phyloP scores from a whole-genome alignment of 352 stramenopile species.

The Chrysophaeum taylorii region DNA sequence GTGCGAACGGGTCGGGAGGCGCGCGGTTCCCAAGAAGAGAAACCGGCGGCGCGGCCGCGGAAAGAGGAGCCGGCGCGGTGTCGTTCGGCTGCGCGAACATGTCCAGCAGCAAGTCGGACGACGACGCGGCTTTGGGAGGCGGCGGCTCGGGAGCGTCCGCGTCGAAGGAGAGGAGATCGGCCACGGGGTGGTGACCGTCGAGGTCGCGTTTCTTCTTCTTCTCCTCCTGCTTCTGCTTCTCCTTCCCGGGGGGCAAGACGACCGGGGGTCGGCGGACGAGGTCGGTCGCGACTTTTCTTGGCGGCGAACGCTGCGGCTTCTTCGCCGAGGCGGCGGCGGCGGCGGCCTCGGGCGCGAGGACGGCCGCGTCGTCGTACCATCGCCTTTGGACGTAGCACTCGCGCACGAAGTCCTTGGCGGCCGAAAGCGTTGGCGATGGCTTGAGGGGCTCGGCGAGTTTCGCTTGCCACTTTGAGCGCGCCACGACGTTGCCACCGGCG shows the following conservation, averaged over 20 bases:
- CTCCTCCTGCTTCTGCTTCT: not conserved
- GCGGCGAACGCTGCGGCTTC: not conserved
- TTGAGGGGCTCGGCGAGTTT: not conserved
- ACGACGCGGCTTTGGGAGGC: no score
- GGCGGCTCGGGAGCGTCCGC: slow-evolving; percentile 36
- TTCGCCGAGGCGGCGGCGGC: not conserved
- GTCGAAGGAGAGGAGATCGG: not conserved
- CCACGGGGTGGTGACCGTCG: no score
- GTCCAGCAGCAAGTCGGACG: no score
- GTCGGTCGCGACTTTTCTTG: not conserved
- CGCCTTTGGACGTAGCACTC: not conserved
- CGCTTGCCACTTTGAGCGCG: not conserved
- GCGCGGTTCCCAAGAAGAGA: no score
- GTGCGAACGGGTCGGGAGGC: no score
- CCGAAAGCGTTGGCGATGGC: no score
- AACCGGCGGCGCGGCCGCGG: no score
- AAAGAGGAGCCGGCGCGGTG: no score
- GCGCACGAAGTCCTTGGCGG: not conserved
- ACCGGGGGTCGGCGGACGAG: not conserved
- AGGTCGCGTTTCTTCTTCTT: not conserved
- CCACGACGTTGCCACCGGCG: not conserved
- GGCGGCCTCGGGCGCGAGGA: not conserved
- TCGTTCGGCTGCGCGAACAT: no score
- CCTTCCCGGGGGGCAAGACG: not conserved
- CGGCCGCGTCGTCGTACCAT: not conserved